Evolutionary conservation across 1,139 yeast species (phyloP).

Genomic region (Geotrichum armillariae): DNA sequence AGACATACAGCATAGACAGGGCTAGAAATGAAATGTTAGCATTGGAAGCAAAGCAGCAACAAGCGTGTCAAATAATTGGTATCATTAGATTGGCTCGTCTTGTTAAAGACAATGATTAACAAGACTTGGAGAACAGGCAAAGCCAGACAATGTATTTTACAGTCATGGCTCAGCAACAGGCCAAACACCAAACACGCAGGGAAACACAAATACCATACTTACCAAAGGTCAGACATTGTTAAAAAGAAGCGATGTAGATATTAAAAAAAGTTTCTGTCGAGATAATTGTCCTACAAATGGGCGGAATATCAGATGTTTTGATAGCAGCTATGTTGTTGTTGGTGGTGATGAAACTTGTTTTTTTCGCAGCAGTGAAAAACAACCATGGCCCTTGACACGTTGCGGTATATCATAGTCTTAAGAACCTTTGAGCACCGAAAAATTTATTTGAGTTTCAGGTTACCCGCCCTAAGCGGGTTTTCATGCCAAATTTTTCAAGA

Average conservation of each 20-base stretch:
- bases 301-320: neutral
- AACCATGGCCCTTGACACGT: slow-evolving; percentile 15
- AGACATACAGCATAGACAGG: slow-evolving; percentile 66
- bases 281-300: neutral
- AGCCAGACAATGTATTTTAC: too few species aligned
- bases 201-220: too few species aligned
- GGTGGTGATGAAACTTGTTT: slow-evolving; percentile 1
- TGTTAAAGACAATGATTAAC: too few species aligned
- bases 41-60: too few species aligned
- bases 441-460: too few species aligned
- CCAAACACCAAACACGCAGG: too few species aligned
- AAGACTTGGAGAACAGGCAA: too few species aligned
- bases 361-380: slow-evolving; percentile 6
- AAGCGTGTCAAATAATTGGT: too few species aligned
- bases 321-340: slow-evolving; percentile 1
- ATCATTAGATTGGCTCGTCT: too few species aligned
- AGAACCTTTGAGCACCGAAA: neutral
- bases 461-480: too few species aligned
- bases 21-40: slow-evolving; percentile 39
- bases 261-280: slow-evolving; percentile 10
- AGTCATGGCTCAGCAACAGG: too few species aligned
- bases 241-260: slow-evolving; percentile 3
- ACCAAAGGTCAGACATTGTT: slow-evolving; percentile 25
- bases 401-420: slow-evolving; percentile 6
- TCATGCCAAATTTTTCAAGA: too few species aligned